These are phyloP conservation scores for Thelonectria discophora DNA, from an alignment of 2,329 filamentous ascomycete genomes.

Conservation along the genomic window DNA sequence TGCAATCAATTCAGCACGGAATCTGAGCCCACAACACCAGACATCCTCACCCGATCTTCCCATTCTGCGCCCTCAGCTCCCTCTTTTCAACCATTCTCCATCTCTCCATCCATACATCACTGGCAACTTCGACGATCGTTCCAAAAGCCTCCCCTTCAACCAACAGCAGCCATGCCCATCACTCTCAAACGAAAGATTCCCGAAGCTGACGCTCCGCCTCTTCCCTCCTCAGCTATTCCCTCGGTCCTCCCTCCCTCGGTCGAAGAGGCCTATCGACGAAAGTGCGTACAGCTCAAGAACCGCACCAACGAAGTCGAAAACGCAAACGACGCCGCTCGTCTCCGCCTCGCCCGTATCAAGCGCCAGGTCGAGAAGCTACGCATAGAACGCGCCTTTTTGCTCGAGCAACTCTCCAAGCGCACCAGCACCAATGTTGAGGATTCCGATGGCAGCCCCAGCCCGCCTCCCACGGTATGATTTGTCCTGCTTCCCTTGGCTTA, in stretches of 20 bases:
- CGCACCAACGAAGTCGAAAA: conserved; percentile 92
- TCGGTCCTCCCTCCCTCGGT: conserved; percentile 83
- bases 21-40: conserved; percentile 13
- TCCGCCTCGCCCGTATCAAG: conserved; percentile 81
- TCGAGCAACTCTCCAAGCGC: conserved; percentile 77
- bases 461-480: conserved; percentile 75
- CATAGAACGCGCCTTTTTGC: conserved; percentile 80
- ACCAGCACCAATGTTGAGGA: conserved; percentile 80
- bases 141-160: background rate
- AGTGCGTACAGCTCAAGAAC: conserved; percentile 94
- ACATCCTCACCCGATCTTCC: conserved; percentile 10
- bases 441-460: conserved; percentile 80
- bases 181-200: conserved; percentile 48
- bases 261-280: conserved; percentile 93
- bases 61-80: conserved; percentile 1
- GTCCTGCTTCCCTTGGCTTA: conserved; percentile 5
- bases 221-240: conserved; percentile 57
- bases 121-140: conserved; percentile 4
- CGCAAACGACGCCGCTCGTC: conserved; percentile 83
- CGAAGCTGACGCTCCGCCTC: conserved; percentile 48
- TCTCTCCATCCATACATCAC: conserved; percentile 2
- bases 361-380: conserved; percentile 92
- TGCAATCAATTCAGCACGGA: conserved; percentile 9
- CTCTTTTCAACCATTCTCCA: conserved; percentile 1
- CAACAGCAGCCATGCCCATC: conserved; percentile 43